Conservation (phyloP, 2,329 filamentous ascomycete genomes). For the Corinectria fuckeliana region DNA sequence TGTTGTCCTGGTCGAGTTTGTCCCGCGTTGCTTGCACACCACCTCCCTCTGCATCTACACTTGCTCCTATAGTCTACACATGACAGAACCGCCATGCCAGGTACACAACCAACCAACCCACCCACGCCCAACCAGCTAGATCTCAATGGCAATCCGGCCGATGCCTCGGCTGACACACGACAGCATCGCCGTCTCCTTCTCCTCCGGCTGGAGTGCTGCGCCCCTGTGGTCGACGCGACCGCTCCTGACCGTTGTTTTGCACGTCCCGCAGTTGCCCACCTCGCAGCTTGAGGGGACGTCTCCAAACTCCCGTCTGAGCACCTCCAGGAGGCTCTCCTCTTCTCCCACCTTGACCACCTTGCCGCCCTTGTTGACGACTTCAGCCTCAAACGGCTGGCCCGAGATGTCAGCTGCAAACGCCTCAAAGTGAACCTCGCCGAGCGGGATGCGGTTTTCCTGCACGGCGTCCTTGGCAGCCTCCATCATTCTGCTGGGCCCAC, state of each 20-base stretch:
- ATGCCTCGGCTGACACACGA: constrained; percentile 60
- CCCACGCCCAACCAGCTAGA: constrained; percentile 39
- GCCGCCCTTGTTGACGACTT: constrained; percentile 50
- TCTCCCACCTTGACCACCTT: constrained; percentile 53
- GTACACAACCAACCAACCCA: background rate
- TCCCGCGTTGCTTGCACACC: no score
- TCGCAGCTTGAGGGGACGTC: constrained; percentile 58
- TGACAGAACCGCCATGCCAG: background rate
- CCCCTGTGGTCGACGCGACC: constrained; percentile 58
- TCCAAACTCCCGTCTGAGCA: constrained; percentile 50
- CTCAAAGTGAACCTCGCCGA: constrained; percentile 65
- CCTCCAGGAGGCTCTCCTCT: constrained; percentile 59
- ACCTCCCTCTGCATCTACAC: no score
- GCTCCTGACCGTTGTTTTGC: constrained; percentile 50
- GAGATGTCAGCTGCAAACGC: constrained; percentile 60
- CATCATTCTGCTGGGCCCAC: constrained; percentile 65
- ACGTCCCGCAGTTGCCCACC: constrained; percentile 62
- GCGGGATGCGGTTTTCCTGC: constrained; percentile 49
- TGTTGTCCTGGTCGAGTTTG: no score
- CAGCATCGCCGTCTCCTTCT: constrained; percentile 54
- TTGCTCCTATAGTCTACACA: no score
- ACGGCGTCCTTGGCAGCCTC: constrained; percentile 54
- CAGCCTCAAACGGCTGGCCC: constrained; percentile 66
- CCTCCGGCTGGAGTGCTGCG: constrained; percentile 52
- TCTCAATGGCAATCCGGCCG: constrained; percentile 56